Evolutionary conservation across 2,329 filamentous ascomycete genomes (phyloP), one percentile per base, ranked within the genome.

Genomic region (Trichocomaceae sp.): DNA sequence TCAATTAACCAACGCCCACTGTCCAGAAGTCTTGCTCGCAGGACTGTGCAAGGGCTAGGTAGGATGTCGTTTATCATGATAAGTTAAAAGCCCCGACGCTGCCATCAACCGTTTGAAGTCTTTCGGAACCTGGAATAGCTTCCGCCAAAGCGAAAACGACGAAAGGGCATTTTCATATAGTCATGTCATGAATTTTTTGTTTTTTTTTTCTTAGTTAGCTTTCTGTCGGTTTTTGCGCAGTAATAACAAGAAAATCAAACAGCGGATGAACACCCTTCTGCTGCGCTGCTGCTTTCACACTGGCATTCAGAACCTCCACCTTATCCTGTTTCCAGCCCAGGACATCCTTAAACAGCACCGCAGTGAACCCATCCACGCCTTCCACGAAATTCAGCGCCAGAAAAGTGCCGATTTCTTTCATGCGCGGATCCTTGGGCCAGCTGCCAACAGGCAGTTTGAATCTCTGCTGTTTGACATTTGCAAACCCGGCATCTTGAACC

Each of bases 371-470:
- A 22, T 63, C 60, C 9, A 63, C 57, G 7, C 60, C 61, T 23
- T 64, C 58, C 22, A 62, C 49, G 48, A 60, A 54, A 54, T 58
- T 55, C 7, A 57, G 12, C 20, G 49, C 56, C n/a, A 59, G 44
- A 31, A 58, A 60, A 4, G 46, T 47, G 22, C 63, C 63, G 48
- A 67, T 54, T 47, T 66, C 54, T 52, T 64, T 65, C 35, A 66
- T 41, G 44, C 59, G 60, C 15, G 58, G 58, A 46, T 67, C 62
- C 48, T 65, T 66, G 8, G 65, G 61, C 64, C 65, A 68, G 6
- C 62, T 59, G 9, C 60, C 61, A 29, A 64, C 33, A 10, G 60
- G 60, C 10, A 64, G 54, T 57, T 66, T 66, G 55, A 61, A 61
- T 7, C 62, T 55, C 6, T 62, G 50, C 44, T 66, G 58, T 10